Conservation (phyloP, 768 basidiomycete genomes). For the Crucibulum laeve region DNA sequence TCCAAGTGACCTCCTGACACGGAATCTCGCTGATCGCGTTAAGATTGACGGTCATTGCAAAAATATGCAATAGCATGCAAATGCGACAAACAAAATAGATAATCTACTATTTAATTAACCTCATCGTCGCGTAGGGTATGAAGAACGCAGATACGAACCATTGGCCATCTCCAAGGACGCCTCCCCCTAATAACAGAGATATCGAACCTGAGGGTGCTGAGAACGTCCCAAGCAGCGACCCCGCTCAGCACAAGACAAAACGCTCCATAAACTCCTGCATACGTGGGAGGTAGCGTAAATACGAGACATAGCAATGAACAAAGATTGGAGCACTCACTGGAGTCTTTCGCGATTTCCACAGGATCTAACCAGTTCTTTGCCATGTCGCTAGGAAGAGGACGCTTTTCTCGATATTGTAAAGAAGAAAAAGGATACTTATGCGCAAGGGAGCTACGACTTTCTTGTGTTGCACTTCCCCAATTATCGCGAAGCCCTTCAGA, state of each 20-base stretch:
- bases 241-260: constrained; percentile 25
- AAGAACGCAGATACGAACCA: constrained; percentile 14
- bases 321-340: constrained; percentile 17
- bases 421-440: no score
- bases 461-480: no score
- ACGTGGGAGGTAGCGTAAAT: neutral
- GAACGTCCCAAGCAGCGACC: constrained; percentile 26
- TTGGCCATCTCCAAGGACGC: constrained; percentile 27
- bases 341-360: constrained; percentile 18
- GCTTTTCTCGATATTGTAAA: no score
- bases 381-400: constrained; percentile 8
- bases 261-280: constrained; percentile 23
- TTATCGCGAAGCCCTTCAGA: no score
- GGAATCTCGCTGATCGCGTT: constrained; percentile 28
- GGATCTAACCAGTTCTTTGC: constrained; percentile 23
- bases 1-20: constrained; percentile 25
- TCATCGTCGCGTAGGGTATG: neutral
- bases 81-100: constrained; percentile 27
- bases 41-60: constrained; percentile 25
- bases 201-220: constrained; percentile 24
- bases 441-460: no score
- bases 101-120: constrained; percentile 12
- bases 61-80: constrained; percentile 27
- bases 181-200: constrained; percentile 24
- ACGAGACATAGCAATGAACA: neutral